Conservation (phyloP, 805 yeast species). For the Schwanniomyces sp. region DNA sequence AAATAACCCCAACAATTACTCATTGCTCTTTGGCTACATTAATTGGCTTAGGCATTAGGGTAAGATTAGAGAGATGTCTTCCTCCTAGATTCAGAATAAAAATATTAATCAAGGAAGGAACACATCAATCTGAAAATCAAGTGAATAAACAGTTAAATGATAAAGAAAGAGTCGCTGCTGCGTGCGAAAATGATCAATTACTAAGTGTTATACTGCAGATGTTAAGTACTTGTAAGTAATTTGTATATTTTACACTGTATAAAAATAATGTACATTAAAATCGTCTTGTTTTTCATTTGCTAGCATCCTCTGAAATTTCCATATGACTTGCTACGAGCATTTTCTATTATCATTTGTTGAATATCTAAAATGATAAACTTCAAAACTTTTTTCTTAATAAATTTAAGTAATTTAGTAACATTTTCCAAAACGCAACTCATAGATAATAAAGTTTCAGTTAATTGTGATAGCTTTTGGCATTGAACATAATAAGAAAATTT, state of each 20-base stretch:
- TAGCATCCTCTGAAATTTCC: background rate
- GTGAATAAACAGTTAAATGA: slow-evolving; percentile 96
- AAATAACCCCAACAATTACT: slow-evolving; percentile 95
- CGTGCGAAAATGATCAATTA: slow-evolving; percentile 94
- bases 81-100: slow-evolving; percentile 82
- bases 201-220: slow-evolving; percentile 87
- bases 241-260: background rate
- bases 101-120: slow-evolving; percentile 81
- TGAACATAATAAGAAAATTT: slow-evolving; percentile 38
- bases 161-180: slow-evolving; percentile 97
- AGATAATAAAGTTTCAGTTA: slow-evolving; percentile 12
- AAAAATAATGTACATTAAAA: slow-evolving; percentile 1
- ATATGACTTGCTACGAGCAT: slow-evolving; percentile 21
- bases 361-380: slow-evolving; percentile 38
- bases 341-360: slow-evolving; percentile 32
- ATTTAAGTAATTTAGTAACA: slow-evolving; percentile 31
- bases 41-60: slow-evolving; percentile 92
- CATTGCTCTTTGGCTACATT: slow-evolving; percentile 96
- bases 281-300: background rate
- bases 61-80: slow-evolving; percentile 82
- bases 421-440: slow-evolving; percentile 11
- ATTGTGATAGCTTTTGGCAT: slow-evolving; percentile 15
- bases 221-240: slow-evolving; percentile 72
- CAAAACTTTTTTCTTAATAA: slow-evolving; percentile 32
- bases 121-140: slow-evolving; percentile 94